A percentile compares a stretch with the other conserved stretches of the same genome.
phyloP scores from a whole-genome alignment of 148 eudicot genomes.

The Nepenthes gracilis region DNA sequence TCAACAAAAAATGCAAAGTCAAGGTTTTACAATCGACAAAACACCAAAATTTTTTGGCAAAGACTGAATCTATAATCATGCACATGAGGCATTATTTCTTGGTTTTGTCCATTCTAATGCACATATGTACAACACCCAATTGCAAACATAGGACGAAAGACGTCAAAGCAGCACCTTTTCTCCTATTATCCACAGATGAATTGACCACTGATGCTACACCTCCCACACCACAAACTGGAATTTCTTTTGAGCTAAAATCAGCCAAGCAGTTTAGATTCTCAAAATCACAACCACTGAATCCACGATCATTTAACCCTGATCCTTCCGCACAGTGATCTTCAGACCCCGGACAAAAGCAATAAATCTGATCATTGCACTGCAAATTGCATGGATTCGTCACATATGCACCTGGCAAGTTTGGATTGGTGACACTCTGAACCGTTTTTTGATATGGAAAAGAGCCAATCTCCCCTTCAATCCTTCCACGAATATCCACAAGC shows the following conservation, averaged over 20 bases:
- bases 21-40: too few relatives aligned
- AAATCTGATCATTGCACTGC: slow-evolving; percentile 37
- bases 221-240: slow-evolving; percentile 28
- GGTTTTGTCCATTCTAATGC: too few relatives aligned
- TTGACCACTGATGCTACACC: slow-evolving; percentile 15
- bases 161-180: slow-evolving; percentile 27
- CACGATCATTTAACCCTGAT: slow-evolving; percentile 20
- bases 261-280: slow-evolving; percentile 45
- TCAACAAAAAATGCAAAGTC: too few relatives aligned
- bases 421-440: slow-evolving; percentile 16
- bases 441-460: slow-evolving; percentile 60
- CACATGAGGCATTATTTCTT: too few relatives aligned
- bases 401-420: slow-evolving; percentile 25
- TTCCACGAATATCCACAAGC: slow-evolving; percentile 69
- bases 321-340: slow-evolving; percentile 18
- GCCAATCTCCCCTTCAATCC: slow-evolving; percentile 70
- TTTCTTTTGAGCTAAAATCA: slow-evolving; percentile 23
- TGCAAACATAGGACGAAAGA: too few relatives aligned
- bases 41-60: too few relatives aligned
- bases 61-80: too few relatives aligned
- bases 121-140: too few relatives aligned
- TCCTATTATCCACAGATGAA: slow-evolving; percentile 22
- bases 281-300: slow-evolving; percentile 35
- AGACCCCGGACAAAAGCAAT: slow-evolving; percentile 34
- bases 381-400: slow-evolving; percentile 46